phyloP scores from a whole-genome alignment of 2,329 filamentous ascomycete species.

The Sporothrix pseudoabietina region DNA sequence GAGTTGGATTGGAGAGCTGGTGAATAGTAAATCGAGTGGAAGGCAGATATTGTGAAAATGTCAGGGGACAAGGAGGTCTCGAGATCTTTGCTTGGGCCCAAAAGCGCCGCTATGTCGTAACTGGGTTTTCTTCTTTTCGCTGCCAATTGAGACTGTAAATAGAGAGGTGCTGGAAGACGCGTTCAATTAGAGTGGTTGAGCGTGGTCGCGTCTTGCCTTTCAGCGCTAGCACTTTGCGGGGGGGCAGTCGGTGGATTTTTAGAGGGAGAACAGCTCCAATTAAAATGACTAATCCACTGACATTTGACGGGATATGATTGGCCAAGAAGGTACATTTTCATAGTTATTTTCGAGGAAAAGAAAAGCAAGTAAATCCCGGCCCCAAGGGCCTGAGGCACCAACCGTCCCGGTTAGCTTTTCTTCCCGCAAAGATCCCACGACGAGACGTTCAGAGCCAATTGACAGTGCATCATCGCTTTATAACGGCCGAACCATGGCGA shows the following conservation, averaged over 20 bases:
- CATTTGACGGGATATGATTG: slow-evolving; percentile 33
- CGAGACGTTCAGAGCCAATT: slow-evolving; percentile 14
- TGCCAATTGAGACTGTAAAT: neutral
- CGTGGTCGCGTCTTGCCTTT: slow-evolving; percentile 9
- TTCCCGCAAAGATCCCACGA: slow-evolving; percentile 30
- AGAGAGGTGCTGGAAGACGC: neutral
- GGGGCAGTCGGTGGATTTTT: neutral
- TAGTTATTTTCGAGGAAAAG: neutral
- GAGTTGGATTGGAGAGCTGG: neutral
- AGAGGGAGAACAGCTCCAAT: neutral
- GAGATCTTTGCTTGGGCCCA: neutral
- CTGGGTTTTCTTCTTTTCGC: neutral
- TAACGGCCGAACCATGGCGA: slow-evolving; percentile 45
- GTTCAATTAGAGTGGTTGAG: neutral
- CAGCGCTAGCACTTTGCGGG: slow-evolving; percentile 4
- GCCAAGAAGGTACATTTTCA: neutral
- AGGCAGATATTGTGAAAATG: no score
- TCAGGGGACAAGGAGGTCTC: neutral
- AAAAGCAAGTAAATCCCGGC: neutral
- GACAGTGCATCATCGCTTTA: slow-evolving; percentile 27
- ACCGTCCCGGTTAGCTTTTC: slow-evolving; percentile 25
- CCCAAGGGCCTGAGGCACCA: slow-evolving; percentile 33
- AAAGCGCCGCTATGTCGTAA: neutral
- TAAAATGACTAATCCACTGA: slow-evolving; percentile 33
- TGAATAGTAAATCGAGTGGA: neutral